Conservation (phyloP, 2,329 filamentous ascomycete genomes). For the Penicillium sp. region DNA sequence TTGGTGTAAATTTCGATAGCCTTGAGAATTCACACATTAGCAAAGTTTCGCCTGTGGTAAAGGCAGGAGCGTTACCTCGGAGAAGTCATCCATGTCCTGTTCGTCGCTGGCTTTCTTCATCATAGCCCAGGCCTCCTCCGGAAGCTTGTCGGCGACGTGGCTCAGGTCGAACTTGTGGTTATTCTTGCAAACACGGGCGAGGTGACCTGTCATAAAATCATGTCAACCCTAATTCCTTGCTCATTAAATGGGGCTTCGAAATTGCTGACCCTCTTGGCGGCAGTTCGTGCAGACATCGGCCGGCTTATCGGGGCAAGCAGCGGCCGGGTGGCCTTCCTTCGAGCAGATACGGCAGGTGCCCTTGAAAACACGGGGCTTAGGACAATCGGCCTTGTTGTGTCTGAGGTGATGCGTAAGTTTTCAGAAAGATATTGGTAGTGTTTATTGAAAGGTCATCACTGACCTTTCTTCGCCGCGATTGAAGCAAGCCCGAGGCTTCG, state of each 20-base stretch:
- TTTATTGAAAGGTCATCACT: background rate
- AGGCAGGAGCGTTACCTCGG: slow-evolving; percentile 35
- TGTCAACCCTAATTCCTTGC: background rate
- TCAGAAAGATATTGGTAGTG: background rate
- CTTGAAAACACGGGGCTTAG: slow-evolving; percentile 50
- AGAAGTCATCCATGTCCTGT: slow-evolving; percentile 55
- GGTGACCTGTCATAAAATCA: slow-evolving; percentile 41
- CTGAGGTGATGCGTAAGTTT: slow-evolving; percentile 1
- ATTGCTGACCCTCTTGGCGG: slow-evolving; percentile 43
- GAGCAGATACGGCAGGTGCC: slow-evolving; percentile 50
- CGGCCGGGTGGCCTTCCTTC: slow-evolving; percentile 49
- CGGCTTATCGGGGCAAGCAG: slow-evolving; percentile 48
- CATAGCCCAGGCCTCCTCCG: slow-evolving; percentile 53
- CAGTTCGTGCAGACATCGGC: slow-evolving; percentile 52
- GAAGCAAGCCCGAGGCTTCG: slow-evolving; percentile 19
- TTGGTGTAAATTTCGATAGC: slow-evolving; percentile 56
- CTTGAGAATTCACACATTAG: slow-evolving; percentile 24
- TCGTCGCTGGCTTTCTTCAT: slow-evolving; percentile 53
- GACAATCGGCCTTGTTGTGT: slow-evolving; percentile 42
- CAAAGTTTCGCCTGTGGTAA: slow-evolving; percentile 1
- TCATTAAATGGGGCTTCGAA: background rate
- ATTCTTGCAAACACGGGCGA: slow-evolving; percentile 47
- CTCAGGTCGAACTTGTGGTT: slow-evolving; percentile 48
- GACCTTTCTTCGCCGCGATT: slow-evolving; percentile 19
- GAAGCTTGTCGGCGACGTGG: slow-evolving; percentile 49